A percentile compares a stretch with the other conserved stretches of the same genome.
These are phyloP conservation scores for Hypoxylon sp. DNA, from an alignment of 2,329 filamentous ascomycete genomes.

Conservation along the genomic window DNA sequence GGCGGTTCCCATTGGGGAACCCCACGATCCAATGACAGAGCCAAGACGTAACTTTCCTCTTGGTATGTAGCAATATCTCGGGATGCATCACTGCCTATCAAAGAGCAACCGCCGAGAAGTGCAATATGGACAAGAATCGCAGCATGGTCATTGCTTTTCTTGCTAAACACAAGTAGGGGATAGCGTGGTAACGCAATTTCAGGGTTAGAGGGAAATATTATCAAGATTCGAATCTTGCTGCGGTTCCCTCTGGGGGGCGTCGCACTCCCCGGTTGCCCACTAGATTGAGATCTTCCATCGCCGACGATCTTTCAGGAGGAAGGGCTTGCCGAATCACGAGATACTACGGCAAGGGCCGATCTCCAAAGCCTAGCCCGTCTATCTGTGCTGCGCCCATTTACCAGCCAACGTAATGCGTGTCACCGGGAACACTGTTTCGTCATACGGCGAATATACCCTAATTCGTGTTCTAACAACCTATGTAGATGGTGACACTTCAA, in stretches of 20 bases:
- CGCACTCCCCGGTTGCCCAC: conserved; percentile 39
- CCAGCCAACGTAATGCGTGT: conserved; percentile 29
- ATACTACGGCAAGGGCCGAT: conserved; percentile 29
- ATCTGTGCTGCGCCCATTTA: background rate
- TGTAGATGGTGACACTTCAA: conserved; percentile 30
- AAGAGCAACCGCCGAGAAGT: conserved; percentile 17
- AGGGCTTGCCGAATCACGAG: conserved; percentile 41
- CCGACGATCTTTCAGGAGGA: conserved; percentile 41
- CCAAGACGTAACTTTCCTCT: conserved; percentile 33
- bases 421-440: conserved; percentile 33
- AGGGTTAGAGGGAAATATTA: conserved; percentile 27
- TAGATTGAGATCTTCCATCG: conserved; percentile 47
- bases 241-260: conserved; percentile 21
- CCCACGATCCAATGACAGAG: conserved; percentile 42
- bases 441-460: conserved; percentile 37
- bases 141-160: conserved; percentile 33
- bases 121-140: conserved; percentile 30
- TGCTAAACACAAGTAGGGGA: conserved; percentile 31
- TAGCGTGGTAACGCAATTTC: conserved; percentile 30
- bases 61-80: conserved; percentile 29
- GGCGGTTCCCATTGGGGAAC: conserved; percentile 36
- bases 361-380: conserved; percentile 26
- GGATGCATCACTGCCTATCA: conserved; percentile 28
- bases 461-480: conserved; percentile 22
- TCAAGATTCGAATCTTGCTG: conserved; percentile 40